These are phyloP conservation scores for Phanerochaete carnosa DNA, from an alignment of 768 basidiomycete genomes.

Conservation along the genomic window DNA sequence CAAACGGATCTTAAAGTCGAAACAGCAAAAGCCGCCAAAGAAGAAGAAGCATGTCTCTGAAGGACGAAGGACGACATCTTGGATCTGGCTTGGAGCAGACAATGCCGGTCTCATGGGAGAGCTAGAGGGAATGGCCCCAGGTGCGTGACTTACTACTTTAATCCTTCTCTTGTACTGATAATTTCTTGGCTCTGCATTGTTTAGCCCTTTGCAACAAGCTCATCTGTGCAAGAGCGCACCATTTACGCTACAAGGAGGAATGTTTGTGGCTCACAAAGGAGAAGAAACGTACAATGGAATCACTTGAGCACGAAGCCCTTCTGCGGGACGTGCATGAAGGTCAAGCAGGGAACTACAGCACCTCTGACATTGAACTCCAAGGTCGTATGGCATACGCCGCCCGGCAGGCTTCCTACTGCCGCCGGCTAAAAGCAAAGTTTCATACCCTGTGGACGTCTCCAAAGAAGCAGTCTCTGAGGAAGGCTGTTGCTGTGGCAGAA, in stretches of 20 bases:
- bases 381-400: neutral
- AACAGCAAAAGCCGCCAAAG: too few relatives aligned
- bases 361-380: neutral
- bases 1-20: too few relatives aligned
- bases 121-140: neutral
- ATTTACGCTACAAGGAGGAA: neutral
- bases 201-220: neutral
- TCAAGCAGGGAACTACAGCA: neutral
- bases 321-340: neutral
- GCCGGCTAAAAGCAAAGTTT: too few relatives aligned
- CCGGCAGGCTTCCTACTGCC: neutral
- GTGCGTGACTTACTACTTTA: neutral
- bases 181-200: neutral
- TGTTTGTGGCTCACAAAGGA: neutral
- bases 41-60: neutral
- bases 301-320: neutral
- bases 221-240: neutral
- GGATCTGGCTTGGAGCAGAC: constrained; percentile 13
- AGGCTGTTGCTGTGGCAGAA: too few relatives aligned
- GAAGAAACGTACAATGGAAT: neutral
- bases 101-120: neutral
- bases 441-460: too few relatives aligned
- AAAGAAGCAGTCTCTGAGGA: too few relatives aligned
- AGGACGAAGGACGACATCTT: constrained; percentile 10
- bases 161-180: neutral